Evolutionary conservation across 768 basidiomycete genomes (phyloP), one percentile per base, ranked within the genome.

Genomic region (Coprinopsis sp.): DNA sequence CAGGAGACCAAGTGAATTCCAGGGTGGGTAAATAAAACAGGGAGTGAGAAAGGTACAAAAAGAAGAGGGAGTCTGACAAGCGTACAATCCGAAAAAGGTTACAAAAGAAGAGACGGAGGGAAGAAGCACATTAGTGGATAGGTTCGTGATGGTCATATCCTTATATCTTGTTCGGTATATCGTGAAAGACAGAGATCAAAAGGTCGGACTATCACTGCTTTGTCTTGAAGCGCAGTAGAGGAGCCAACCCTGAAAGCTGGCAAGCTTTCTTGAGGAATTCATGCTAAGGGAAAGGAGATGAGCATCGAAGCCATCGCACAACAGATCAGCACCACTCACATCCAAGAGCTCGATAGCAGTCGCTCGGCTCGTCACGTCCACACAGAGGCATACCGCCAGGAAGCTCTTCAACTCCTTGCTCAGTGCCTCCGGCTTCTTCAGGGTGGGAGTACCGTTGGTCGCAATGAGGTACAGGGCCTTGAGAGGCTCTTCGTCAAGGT

Each of bases 311-410:
- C 36, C n/a, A 12, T 25, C 29, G 30, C 39, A 44, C 33, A 43
- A 46, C 46, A 47, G 10, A 3, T 30, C 33, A 25, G 30, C 29
- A 50, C 22, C 14, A 71, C 86, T 34, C 53, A 93, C 91, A 68
- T 86, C 81, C 2, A 95, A 68, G 51, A 94, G 64, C 70, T 94
- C 91, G 51, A 78, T 80, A 49, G 88, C 91, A 3, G 90, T 95
- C 39, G 94, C 94, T 31, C 95, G 76, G 59, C 91, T 94, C 57
- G 82, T 78, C 40, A 97, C 95, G 64, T 99, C 96, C 22, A 98
- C 96, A 58, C 95, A 98, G 16, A 98, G 64, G 68, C 96, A 98
- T n/a, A 96, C 94, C 45, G 92, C 94, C 58, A 99, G 69, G 72
- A 98, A 99, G 56, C 83, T 82, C 73, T 99, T 99, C 49, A 99